Evolutionary conservation across 2,329 filamentous ascomycete genomes (phyloP).

Genomic region (Teratosphaeria destructans): DNA sequence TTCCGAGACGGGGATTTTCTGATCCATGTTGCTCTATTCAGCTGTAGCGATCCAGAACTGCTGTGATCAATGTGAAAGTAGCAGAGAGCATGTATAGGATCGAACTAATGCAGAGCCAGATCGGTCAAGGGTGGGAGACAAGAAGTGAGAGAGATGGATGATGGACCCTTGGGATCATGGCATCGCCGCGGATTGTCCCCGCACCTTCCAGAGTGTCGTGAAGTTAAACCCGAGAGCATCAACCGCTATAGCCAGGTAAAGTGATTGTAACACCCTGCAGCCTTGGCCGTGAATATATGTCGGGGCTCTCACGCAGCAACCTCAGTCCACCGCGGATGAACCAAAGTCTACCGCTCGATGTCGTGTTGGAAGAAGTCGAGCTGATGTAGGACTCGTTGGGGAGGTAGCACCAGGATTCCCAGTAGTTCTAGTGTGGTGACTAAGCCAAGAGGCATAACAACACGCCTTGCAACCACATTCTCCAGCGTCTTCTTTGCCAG

Average conservation of each 20-base stretch:
- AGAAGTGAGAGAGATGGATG: not conserved
- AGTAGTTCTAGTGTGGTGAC: not conserved
- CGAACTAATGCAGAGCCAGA: not conserved
- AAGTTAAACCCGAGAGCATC: not conserved
- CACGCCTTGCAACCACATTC: not conserved
- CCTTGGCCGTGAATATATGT: too few relatives aligned
- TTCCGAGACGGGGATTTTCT: constrained; percentile 19
- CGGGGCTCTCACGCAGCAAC: too few relatives aligned
- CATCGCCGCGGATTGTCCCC: not conserved
- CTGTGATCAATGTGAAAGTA: not conserved
- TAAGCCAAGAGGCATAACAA: not conserved
- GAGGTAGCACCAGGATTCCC: too few relatives aligned
- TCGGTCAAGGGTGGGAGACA: not conserved
- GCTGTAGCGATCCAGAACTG: not conserved
- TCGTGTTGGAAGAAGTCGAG: too few relatives aligned
- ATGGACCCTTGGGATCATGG: too few relatives aligned
- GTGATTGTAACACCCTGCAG: too few relatives aligned
- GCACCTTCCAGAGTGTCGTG: not conserved
- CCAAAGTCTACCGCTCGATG: too few relatives aligned
- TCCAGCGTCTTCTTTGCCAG: not conserved
- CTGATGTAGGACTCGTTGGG: not conserved
- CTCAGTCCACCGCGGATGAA: too few relatives aligned
- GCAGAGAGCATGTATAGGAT: not conserved
- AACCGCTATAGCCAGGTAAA: not conserved
- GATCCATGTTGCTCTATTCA: constrained; percentile 1